Evolutionary conservation across 306 rosid species (phyloP).

Genomic region (Dryas alaskensis): DNA sequence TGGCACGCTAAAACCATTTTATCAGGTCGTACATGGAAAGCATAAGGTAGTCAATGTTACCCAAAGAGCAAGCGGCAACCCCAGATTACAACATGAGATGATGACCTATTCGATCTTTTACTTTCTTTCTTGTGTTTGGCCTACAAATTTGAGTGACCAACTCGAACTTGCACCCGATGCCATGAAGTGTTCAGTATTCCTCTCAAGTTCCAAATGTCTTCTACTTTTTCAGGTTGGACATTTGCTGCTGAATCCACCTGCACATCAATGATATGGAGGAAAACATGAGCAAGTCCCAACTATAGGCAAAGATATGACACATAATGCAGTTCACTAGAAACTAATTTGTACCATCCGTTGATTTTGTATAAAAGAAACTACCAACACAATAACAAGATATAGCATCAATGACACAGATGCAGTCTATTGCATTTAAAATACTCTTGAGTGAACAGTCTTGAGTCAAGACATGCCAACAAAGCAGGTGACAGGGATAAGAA

Average conservation of each 20-base stretch:
- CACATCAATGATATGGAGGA: slow-evolving; percentile 18
- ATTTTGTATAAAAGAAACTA: background rate
- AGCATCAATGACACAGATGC: background rate
- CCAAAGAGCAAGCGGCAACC: background rate
- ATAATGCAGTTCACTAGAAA: background rate
- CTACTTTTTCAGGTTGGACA: slow-evolving; percentile 82
- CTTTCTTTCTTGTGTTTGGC: background rate
- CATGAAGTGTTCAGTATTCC: slow-evolving; percentile 91
- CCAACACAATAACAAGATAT: background rate
- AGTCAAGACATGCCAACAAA: background rate
- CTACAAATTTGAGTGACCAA: slow-evolving; percentile 69
- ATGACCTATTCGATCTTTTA: background rate
- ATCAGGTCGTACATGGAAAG: background rate
- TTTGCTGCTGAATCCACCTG: slow-evolving; percentile 91
- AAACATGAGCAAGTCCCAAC: background rate
- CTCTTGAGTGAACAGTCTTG: background rate
- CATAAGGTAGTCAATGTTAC: background rate
- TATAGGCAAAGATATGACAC: background rate
- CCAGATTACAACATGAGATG: background rate
- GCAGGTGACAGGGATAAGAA: background rate
- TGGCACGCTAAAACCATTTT: background rate
- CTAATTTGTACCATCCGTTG: background rate
- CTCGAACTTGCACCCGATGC: slow-evolving; percentile 75
- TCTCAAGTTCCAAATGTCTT: slow-evolving; percentile 85
- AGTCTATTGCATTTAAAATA: background rate